Base-by-base conservation (phyloP, 139 green algal genomes). In the Micromonas commoda region DNA sequence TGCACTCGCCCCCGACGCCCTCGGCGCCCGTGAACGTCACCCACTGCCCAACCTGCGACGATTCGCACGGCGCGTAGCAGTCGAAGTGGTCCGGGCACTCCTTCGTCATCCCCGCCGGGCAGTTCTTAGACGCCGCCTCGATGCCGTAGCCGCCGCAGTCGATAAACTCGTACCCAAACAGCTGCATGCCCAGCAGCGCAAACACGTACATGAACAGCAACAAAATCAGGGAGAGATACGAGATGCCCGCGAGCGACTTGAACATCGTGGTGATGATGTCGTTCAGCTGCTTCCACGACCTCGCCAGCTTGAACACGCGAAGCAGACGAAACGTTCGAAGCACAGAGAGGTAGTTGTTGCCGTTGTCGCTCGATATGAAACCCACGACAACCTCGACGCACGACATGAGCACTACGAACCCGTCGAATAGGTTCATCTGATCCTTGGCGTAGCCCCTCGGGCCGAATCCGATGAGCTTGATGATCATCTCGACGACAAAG, bases 191-290 rank as follows among this genome's bases (percentile, higher is more conserved):
- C 23, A 92, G 80, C 0, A 94, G 85, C 28, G 82, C 84, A 39
- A 87, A 85, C 33, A 93, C 82, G 76, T 90, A 90, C 33, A 91
- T 88, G 82, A 91, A 89, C 23, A 94, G 78, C 52, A 91, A 33
- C 60, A 91, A 61, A 53, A 92, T 87, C 24, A 87, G 77, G 23
- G 80, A 85, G 21, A 94, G 80, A 65, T 85, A 91, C 13, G 82
- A 76, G 51, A 91, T 85, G 29, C 81, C 79, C 16, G 76, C 57
- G 19, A 93, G 32, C 32, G 80, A 87, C 32, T 64, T 77, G 65
- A 90, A 78, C 4, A 92, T 86, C n/a, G 85, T 87, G 20, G 63
- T 77, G 54, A 93, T 85, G 67, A 92, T 89, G 23, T 83, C 81
- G 79, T 92, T 88, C 0, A 93, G 89, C 76, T 88, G 77, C 23